phyloP scores from a whole-genome alignment of 768 basidiomycete species.

The Leccinum uliginosum region DNA sequence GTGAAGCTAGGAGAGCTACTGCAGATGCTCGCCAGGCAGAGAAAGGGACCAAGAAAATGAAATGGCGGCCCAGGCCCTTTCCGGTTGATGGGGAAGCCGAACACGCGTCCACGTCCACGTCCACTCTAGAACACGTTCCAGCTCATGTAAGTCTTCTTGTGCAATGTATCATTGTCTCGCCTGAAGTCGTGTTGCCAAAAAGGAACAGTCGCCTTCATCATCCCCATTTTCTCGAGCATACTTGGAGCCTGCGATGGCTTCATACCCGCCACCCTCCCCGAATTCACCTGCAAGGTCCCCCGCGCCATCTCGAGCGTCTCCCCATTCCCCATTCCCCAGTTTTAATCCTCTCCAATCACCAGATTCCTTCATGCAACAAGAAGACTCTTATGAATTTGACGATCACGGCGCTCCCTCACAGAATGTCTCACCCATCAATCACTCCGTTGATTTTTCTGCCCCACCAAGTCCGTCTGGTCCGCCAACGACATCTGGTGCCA shows the following conservation, averaged over 20 bases:
- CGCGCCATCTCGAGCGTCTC: constrained; percentile 6
- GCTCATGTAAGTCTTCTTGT: constrained; percentile 12
- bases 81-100: constrained; percentile 13
- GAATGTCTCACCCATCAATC: constrained; percentile 5
- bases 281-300: constrained; percentile 1
- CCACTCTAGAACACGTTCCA: neutral
- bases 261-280: constrained; percentile 2
- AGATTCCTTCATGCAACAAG: constrained; percentile 13
- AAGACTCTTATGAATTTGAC: constrained; percentile 12
- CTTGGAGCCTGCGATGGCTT: constrained; percentile 12
- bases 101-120: neutral
- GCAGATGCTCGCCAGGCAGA: constrained; percentile 12
- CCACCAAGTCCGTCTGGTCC: constrained; percentile 16
- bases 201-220: constrained; percentile 8
- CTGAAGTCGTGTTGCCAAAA: neutral
- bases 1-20: constrained; percentile 15
- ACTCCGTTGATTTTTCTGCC: neutral
- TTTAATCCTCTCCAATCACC: constrained; percentile 5
- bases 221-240: constrained; percentile 3
- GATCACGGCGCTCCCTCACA: constrained; percentile 1
- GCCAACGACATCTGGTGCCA: constrained; percentile 16
- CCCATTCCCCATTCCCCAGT: constrained; percentile 4
- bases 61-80: constrained; percentile 23
- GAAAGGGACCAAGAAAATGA: constrained; percentile 11
- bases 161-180: neutral